Base-by-base conservation (phyloP, 371 early-diverging fungal species). In the Zancudomyces culisetae region DNA sequence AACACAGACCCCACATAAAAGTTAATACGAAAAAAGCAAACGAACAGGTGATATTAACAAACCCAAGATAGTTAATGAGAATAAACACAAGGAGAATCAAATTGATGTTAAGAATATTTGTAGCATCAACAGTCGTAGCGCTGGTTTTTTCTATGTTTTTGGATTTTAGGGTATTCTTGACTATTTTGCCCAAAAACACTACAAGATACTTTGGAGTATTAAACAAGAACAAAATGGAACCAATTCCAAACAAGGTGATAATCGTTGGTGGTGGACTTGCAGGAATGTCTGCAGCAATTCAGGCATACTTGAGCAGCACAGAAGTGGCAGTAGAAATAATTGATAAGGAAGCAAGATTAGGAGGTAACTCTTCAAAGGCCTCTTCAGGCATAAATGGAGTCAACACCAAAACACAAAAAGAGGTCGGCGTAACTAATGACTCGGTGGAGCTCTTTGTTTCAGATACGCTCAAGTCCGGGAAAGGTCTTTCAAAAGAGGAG, bases 331-430 rank as follows among this genome's bases (percentile, higher is more conserved):
- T 87, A 24, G 60, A 77, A 18, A 58, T 87, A 22, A 60, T 87
- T 10, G 87, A 87, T 48, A 87, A 87, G 59, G 83, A 85, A 59
- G 53, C 72, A 19, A 77, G 76, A 55, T 65, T 82, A 13, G 86
- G 86, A 49, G 95, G 93, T 43, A 87, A 87, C 70, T 81, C 81
- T 18, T 83, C 91, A 59, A 94, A 94, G 74, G 95, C 95, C n/a
- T 90, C 95, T 3, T 91, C 92, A 2, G 95, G 95, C 55, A 94
- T 94, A 69, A 94, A 93, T 72, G 91, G 91, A 43, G 92, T 86
- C 28, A 71, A 81, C 45, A 93, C 96, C 28, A 77, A 73, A 54
- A 86, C 90, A 21, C 81, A 63, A 43, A 24, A 30, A 21, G 26
- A 10, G n/a, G 45, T 51, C 39, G 53, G 53, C 22, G 56, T 63